Percentiles rank a stretch among this genome's conserved stretches.
phyloP scores from a whole-genome alignment of 176 grass and related monocot genomes.

The Lolium perenne region DNA sequence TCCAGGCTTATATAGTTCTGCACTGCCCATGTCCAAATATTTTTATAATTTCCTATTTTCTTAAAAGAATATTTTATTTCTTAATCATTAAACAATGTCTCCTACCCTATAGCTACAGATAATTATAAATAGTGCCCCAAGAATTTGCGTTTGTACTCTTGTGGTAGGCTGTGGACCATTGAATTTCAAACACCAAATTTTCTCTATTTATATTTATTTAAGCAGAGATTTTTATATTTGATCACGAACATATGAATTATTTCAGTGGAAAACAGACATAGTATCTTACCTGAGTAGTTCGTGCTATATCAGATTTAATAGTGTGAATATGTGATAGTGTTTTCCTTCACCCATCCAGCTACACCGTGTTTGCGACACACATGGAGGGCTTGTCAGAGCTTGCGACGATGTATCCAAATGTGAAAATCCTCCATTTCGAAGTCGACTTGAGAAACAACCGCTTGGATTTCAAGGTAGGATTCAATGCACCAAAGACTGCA shows the following conservation, averaged over 20 bases:
- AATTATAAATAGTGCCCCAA: slow-evolving; percentile 5
- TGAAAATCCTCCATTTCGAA: slow-evolving; percentile 95
- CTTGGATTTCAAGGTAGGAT: slow-evolving; percentile 88
- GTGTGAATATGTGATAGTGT: neutral
- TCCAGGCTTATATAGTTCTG: neutral
- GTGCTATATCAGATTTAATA: neutral
- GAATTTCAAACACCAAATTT: neutral
- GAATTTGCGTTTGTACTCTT: slow-evolving; percentile 11
- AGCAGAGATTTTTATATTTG: neutral
- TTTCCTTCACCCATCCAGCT: slow-evolving; percentile 52
- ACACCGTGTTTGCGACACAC: slow-evolving; percentile 90
- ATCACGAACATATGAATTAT: neutral
- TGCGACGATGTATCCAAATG: slow-evolving; percentile 90
- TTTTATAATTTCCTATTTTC: slow-evolving; percentile 1
- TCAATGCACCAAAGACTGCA: neutral
- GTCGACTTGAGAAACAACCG: slow-evolving; percentile 80
- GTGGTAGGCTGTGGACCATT: neutral
- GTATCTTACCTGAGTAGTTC: neutral
- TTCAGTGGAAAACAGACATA: slow-evolving; percentile 1
- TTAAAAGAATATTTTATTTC: neutral
- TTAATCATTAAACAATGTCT: slow-evolving; percentile 36
- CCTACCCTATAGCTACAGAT: slow-evolving; percentile 8
- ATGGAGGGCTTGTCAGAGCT: slow-evolving; percentile 95
- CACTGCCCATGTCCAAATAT: slow-evolving; percentile 3
- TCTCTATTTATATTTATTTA: slow-evolving; percentile 11